Evolutionary conservation across 345 rosid species (phyloP), one percentile per base, ranked within the genome.

Genomic region (Atalantia buxifolia): DNA sequence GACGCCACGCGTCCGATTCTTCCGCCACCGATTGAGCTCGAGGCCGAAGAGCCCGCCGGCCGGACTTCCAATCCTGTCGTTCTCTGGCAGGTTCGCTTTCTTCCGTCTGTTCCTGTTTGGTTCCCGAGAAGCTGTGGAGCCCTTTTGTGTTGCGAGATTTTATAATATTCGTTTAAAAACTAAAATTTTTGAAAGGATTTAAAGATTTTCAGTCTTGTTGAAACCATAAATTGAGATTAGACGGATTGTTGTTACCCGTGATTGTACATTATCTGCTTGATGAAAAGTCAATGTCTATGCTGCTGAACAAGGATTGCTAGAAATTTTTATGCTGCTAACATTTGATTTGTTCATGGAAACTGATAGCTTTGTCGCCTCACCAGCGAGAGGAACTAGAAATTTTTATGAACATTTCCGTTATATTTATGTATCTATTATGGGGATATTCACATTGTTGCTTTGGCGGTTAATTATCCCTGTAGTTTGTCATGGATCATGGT

Each of bases 31-130:
- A 42, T 89, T 30, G 83, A 82, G 60, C 1, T 80, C 30, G 85
- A 89, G 72, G 87, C 84, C 4, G 92, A 87, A 64, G 57, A 76
- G 75, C 82, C 73, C 10, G 50, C 84, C 40, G 83, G 87, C 22
- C 85, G 82, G 82, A 87, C 92, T 82, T 85, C 92, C 31, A 89
- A 87, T 53, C 85, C 87, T 70, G 45, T 89, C 68, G 84, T 89
- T 71, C 80, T 89, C 73, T 87, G 92, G 92, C 90, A 89, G 92
- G 92, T 89, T 65, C n/a, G 77, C 42, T 75, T 69, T 65, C 50
- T 30, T 38, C 35, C 1, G 40, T 63, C 28, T 13, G 40, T 63
- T 21, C 6, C 18, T 62, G 76, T 24, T 68, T 64, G 59, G 71
- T 72, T 22, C 55, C 22, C 42, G 35, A 68, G 55, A 27, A 40